Conservation (phyloP, 768 basidiomycete species). For the Myochromella boudieri region DNA sequence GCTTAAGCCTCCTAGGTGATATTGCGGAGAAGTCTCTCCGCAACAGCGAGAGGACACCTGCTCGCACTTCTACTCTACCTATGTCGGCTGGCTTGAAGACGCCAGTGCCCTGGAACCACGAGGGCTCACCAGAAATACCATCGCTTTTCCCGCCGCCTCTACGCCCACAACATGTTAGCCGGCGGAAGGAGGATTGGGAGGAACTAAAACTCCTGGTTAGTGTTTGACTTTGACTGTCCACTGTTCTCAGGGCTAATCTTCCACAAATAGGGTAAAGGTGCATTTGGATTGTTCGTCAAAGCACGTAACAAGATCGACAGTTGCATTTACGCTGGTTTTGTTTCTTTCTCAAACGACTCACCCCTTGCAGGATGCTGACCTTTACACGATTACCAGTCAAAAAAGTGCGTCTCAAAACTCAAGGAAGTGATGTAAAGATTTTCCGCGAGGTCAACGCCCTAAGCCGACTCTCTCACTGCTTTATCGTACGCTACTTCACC, state of each 20-base stretch:
- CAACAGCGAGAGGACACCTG: slow-evolving; percentile 21
- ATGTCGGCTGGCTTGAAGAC: slow-evolving; percentile 44
- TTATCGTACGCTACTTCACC: slow-evolving; percentile 90
- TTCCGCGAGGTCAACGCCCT: slow-evolving; percentile 89
- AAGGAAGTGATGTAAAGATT: slow-evolving; percentile 82
- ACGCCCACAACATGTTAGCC: slow-evolving; percentile 55
- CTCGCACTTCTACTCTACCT: slow-evolving; percentile 26
- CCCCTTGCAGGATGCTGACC: neutral
- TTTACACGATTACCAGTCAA: slow-evolving; percentile 55
- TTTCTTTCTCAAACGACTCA: neutral
- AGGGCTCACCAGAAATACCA: slow-evolving; percentile 66
- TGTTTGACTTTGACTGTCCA: too few species aligned
- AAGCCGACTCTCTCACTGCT: slow-evolving; percentile 83
- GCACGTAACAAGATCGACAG: slow-evolving; percentile 86
- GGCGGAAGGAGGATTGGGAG: slow-evolving; percentile 95
- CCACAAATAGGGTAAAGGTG: slow-evolving; percentile 87
- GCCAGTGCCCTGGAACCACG: slow-evolving; percentile 38
- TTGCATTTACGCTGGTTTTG: slow-evolving; percentile 76
- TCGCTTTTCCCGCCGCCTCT: slow-evolving; percentile 56
- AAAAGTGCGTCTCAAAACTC: slow-evolving; percentile 79
- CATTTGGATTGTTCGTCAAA: slow-evolving; percentile 93
- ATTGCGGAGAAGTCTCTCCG: slow-evolving; percentile 44
- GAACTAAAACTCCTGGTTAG: slow-evolving; percentile 80
- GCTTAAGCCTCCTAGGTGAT: slow-evolving; percentile 56
- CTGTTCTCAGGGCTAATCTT: neutral